Evolutionary conservation across 2,329 filamentous ascomycete genomes (phyloP), one percentile per base, ranked within the genome.

Genomic region (Teratosphaeria destructans): DNA sequence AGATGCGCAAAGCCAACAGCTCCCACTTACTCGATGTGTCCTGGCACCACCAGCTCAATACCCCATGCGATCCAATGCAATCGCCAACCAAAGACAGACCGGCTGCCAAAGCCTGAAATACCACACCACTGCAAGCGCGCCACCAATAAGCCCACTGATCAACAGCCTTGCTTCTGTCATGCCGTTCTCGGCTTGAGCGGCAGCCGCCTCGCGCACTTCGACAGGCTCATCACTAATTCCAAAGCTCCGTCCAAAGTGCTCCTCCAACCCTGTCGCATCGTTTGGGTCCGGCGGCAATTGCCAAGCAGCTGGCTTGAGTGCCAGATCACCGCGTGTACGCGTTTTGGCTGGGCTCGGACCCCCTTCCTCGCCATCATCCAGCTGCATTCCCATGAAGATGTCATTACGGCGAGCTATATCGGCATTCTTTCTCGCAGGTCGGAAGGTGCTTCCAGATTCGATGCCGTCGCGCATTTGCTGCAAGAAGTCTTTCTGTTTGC

Each of bases 401-500:
- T 59, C 56, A 32, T 35, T 19, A 34, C 11, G 16, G 3, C 19
- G 52, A 12, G 39, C 39, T 1, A 26, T 29, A 19, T 57, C 27
- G n/a, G 54, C 12, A 19, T 27, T 27, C 23, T 27, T 35, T 52
- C 19, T 49, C 52, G 16, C 27, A 7, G 29, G 54, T 49, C 54
- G 57, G 57, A 64, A 67, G 1, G 49, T 59, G 37, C 58, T 63
- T 26, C 65, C 64, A 23, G 57, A 53, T 32, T 65, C 63, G 34
- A 67, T 64, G 29, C 67, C 68, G 32, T 59, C 57, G 11, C 68
- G 62, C 65, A 76, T 73, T 43, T 72, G 69, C 35, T 69, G 64
- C 68, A 85, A 85, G 68, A 83, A 82, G 58, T 79, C 79, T 29
- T 79, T 74, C 62, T 79, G 77, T 57, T 70, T 68, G 71, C 78